Evolutionary conservation across 2,329 filamentous ascomycete genomes (phyloP), one percentile per base, ranked within the genome.

Genomic region (Clonostachys rosea): DNA sequence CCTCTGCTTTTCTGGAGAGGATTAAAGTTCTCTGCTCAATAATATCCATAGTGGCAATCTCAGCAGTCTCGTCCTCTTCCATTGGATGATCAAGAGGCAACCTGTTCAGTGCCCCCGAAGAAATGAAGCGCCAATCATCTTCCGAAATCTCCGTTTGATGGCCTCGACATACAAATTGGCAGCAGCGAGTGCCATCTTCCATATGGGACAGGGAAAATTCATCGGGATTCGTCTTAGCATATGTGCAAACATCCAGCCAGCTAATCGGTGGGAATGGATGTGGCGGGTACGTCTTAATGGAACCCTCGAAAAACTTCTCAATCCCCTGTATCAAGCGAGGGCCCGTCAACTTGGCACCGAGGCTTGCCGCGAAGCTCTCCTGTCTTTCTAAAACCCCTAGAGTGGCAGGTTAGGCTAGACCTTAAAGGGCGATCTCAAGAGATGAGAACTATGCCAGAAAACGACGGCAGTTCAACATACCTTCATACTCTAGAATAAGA

Each of bases 181-280:
- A 95, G 46, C 86, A 83, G 42, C 86, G 79, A 46, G 79, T 70
- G 17, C 87, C 86, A 54, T 88, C 85, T 41, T 81, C 75, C 51
- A 79, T 78, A 48, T 87, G 82, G 47, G 81, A 83, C 45, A 95
- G 70, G 34, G 81, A 78, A 65, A 95, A 94, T 47, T 92, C 87
- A 54, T 82, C 78, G 1, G 89, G 87, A 52, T 90, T 91, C 53
- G 82, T 83, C 59, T 87, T 87, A 52, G 90, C 87, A 66, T 91
- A 94, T 54, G 87, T 83, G 54, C 95, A 87, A 45, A 95, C 84
- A 58, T 95, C 90, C 37, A 94, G 74, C 90, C 90, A 96, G 12
- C 83, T 86, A 47, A 94, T 78, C 6, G 75, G 76, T 34, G 76
- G 68, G 76, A 80, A 59, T 68, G 82, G 64, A 78, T 87, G 56